These are phyloP conservation scores for Cocos nucifera DNA, from an alignment of 176 grass and related monocot species.

Conservation along the genomic window DNA sequence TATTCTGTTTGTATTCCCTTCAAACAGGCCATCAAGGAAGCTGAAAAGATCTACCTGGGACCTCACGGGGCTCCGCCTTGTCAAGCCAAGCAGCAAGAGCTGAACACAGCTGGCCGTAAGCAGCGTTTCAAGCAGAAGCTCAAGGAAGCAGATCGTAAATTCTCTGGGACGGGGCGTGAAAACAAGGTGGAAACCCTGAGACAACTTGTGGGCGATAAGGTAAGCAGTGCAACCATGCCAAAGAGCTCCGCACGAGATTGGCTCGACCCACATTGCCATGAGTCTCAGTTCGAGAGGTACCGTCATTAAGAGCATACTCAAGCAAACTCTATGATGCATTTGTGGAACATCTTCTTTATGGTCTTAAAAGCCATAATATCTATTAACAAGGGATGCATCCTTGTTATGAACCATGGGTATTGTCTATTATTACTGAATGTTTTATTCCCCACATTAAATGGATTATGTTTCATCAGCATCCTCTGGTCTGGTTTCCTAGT, in stretches of 20 bases:
- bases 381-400: too few relatives aligned
- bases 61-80: slow-evolving; percentile 74
- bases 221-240: slow-evolving; percentile 28
- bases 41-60: slow-evolving; percentile 75
- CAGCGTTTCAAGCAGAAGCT: slow-evolving; percentile 51
- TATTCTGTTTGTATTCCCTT: not conserved
- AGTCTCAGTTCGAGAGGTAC: slow-evolving; percentile 69
- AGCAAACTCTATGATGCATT: too few relatives aligned
- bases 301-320: slow-evolving; percentile 10
- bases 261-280: slow-evolving; percentile 44
- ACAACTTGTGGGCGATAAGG: slow-evolving; percentile 44
- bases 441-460: too few relatives aligned
- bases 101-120: slow-evolving; percentile 18
- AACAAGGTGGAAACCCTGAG: slow-evolving; percentile 37
- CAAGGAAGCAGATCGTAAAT: slow-evolving; percentile 52
- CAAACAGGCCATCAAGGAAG: slow-evolving; percentile 48
- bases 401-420: too few relatives aligned
- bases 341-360: too few relatives aligned
- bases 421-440: too few relatives aligned
- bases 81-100: slow-evolving; percentile 57
- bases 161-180: slow-evolving; percentile 28
- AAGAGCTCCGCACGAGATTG: slow-evolving; percentile 42
- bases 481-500: too few relatives aligned
- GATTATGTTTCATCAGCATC: too few relatives aligned
- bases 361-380: too few relatives aligned